These are phyloP conservation scores for Saccharomycopsis selenospora DNA, from an alignment of 805 yeast species.

Conservation along the genomic window DNA sequence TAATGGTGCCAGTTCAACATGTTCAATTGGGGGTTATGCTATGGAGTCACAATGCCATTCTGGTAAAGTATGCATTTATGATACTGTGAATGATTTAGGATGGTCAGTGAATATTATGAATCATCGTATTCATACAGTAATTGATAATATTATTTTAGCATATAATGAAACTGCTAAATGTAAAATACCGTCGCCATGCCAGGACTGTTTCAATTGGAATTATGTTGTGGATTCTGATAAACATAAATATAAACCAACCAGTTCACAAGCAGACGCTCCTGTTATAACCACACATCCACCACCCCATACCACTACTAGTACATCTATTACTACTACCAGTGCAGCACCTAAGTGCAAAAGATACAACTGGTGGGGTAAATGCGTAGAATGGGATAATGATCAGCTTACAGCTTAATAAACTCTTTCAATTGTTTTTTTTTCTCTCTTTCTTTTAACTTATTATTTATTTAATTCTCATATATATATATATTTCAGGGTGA, in stretches of 20 bases:
- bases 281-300: constrained; percentile 27
- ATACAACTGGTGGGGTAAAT: constrained; percentile 53
- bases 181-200: constrained; percentile 69
- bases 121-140: constrained; percentile 86
- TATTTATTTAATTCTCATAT: too few species aligned
- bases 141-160: constrained; percentile 63
- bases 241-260: constrained; percentile 28
- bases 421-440: too few species aligned
- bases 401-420: too few species aligned
- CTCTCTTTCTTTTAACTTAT: too few species aligned
- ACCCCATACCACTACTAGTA: constrained; percentile 18
- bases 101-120: constrained; percentile 86
- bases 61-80: constrained; percentile 81
- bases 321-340: constrained; percentile 23
- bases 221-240: constrained; percentile 42
- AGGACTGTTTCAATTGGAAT: constrained; percentile 87
- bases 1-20: constrained; percentile 83
- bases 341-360: constrained; percentile 27
- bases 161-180: constrained; percentile 79
- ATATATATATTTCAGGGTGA: too few species aligned
- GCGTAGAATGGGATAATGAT: constrained; percentile 34
- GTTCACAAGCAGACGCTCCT: constrained; percentile 31
- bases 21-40: constrained; percentile 91
- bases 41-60: constrained; percentile 95
- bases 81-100: constrained; percentile 80